Evolutionary conservation across 768 basidiomycete genomes (phyloP).

Genomic region (Chalciporus pseudorubinellus): DNA sequence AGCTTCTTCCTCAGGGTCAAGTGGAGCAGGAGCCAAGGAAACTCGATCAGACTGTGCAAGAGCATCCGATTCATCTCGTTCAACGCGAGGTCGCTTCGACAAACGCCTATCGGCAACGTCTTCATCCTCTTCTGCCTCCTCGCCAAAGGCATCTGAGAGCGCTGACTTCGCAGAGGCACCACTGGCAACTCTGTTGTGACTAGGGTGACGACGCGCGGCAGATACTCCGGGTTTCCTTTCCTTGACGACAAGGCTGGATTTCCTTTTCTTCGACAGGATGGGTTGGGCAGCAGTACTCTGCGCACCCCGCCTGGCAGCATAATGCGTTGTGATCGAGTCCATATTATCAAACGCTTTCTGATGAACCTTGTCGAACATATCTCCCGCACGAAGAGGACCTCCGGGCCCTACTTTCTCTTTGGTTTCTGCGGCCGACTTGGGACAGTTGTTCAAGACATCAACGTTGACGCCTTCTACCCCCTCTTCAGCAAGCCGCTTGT

Average conservation of each 20-base stretch:
- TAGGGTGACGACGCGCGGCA: conserved; percentile 20
- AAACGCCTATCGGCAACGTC: conserved; percentile 37
- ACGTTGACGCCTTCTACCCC: conserved; percentile 50
- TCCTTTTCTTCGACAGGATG: conserved; percentile 39
- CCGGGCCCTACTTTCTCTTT: conserved; percentile 17
- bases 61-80: conserved; percentile 27
- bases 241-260: conserved; percentile 49
- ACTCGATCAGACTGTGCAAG: conserved; percentile 30
- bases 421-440: conserved; percentile 3
- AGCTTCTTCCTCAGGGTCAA: conserved; percentile 28
- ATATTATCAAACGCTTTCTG: conserved; percentile 68
- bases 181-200: conserved; percentile 25
- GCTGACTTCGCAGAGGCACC: conserved; percentile 24
- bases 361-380: conserved; percentile 58
- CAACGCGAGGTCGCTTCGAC: conserved; percentile 45
- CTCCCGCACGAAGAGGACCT: conserved; percentile 25
- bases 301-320: conserved; percentile 40
- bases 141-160: conserved; percentile 59
- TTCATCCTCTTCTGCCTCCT: conserved; percentile 47
- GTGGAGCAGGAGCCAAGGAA: conserved; percentile 30
- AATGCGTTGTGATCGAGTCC: conserved; percentile 66
- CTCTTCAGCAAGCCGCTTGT: conserved; percentile 58
- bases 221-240: conserved; percentile 21
- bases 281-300: conserved; percentile 20
- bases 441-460: conserved; percentile 41